phyloP scores from a whole-genome alignment of 805 yeast genomes.

The Yueomyces sinensis region DNA sequence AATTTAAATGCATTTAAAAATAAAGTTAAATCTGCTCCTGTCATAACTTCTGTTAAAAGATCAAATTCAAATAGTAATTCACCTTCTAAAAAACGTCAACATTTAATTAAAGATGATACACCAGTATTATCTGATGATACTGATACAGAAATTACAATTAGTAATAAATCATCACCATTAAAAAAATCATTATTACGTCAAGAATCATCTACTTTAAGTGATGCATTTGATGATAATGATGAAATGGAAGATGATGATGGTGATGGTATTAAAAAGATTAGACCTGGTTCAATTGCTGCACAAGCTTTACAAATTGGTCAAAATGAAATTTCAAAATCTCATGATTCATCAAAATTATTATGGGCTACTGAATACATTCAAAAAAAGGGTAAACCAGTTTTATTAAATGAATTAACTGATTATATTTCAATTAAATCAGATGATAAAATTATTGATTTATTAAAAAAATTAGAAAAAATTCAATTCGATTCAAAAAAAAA shows the following conservation, averaged over 20 bases:
- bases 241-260: slow-evolving; percentile 8
- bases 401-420: slow-evolving; percentile 49
- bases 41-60: slow-evolving; percentile 22
- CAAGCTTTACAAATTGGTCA: slow-evolving; percentile 20
- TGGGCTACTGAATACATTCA: slow-evolving; percentile 88
- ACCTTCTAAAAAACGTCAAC: neutral
- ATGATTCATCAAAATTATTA: slow-evolving; percentile 74
- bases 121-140: neutral
- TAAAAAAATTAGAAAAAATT: slow-evolving; percentile 68
- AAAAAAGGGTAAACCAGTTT: slow-evolving; percentile 51
- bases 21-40: slow-evolving; percentile 45
- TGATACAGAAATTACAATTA: neutral
- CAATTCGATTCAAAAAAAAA: slow-evolving; percentile 45
- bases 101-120: neutral
- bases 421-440: slow-evolving; percentile 47
- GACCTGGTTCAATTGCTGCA: slow-evolving; percentile 22
- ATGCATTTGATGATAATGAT: slow-evolving; percentile 12
- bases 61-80: neutral
- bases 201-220: slow-evolving; percentile 3
- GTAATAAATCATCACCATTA: slow-evolving; percentile 4
- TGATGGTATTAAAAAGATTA: slow-evolving; percentile 19
- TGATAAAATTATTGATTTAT: slow-evolving; percentile 53
- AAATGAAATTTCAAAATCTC: slow-evolving; percentile 25
- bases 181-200: neutral
- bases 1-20: slow-evolving; percentile 55